Conservation (phyloP, 139 green algal genomes). For the Prasinococcaceae sp. region DNA sequence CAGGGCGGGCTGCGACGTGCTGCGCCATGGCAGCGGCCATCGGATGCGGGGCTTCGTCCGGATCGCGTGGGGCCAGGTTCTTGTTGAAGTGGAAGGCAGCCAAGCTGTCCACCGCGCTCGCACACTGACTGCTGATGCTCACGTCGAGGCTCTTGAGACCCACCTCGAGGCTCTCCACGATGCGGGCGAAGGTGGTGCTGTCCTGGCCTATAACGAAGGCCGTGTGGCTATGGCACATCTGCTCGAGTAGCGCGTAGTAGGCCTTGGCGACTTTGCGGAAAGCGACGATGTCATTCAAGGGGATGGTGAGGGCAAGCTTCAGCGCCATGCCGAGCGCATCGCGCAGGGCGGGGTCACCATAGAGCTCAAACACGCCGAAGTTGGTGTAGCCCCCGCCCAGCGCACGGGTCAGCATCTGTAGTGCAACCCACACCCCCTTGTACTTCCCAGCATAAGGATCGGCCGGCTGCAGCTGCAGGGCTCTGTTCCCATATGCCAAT, state of each 20-base stretch:
- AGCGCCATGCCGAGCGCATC: conserved; percentile 77
- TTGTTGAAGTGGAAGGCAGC: conserved; percentile 66
- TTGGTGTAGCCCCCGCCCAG: conserved; percentile 94
- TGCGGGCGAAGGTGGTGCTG: conserved; percentile 65
- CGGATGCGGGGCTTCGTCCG: conserved; percentile 9
- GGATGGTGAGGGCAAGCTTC: conserved; percentile 68
- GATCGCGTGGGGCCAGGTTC: background rate
- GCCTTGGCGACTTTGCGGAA: conserved; percentile 67
- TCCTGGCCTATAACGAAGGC: conserved; percentile 40
- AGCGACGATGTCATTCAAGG: conserved; percentile 55
- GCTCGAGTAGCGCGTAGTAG: conserved; percentile 78
- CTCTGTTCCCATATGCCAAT: conserved; percentile 57
- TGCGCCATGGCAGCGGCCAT: conserved; percentile 12
- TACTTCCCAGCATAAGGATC: conserved; percentile 63
- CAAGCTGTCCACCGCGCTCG: conserved; percentile 79
- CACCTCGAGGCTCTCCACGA: conserved; percentile 64
- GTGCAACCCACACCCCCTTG: conserved; percentile 88
- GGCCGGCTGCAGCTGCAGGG: conserved; percentile 25
- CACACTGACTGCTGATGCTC: conserved; percentile 57
- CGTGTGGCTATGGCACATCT: conserved; percentile 67
- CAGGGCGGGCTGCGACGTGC: conserved; percentile 16
- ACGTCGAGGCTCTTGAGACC: conserved; percentile 73
- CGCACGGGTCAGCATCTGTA: conserved; percentile 54
- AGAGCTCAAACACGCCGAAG: conserved; percentile 98
- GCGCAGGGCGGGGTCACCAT: conserved; percentile 78